Evolutionary conservation across 1,284 basidiomycete species (phyloP).

Genomic region (Sanghuangporus sanghuang): DNA sequence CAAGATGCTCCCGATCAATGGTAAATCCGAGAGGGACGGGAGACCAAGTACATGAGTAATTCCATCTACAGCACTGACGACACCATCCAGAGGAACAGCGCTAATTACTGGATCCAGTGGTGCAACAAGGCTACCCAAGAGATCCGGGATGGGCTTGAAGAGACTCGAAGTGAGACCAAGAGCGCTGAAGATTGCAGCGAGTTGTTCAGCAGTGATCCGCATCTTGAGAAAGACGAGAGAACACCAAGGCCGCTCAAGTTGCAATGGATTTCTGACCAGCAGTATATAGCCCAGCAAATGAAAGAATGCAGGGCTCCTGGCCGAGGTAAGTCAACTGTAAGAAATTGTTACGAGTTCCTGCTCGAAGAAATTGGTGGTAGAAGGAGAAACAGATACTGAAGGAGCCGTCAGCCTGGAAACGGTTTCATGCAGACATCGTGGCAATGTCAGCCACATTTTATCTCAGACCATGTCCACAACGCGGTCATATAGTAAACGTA

Average conservation of each 20-base stretch:
- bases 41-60: slow-evolving; percentile 6
- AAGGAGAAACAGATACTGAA: not conserved
- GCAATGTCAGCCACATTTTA: not conserved
- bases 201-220: slow-evolving; percentile 20
- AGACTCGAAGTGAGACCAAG: slow-evolving; percentile 32
- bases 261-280: not conserved
- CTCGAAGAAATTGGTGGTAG: not conserved
- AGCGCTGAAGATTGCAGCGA: slow-evolving; percentile 29
- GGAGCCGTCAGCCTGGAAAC: not conserved
- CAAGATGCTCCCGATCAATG: slow-evolving; percentile 10
- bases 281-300: not conserved
- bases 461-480: not conserved
- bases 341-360: slow-evolving; percentile 7
- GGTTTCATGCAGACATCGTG: not conserved
- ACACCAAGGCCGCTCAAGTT: not conserved
- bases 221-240: slow-evolving; percentile 19
- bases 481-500: not conserved
- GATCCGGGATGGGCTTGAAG: slow-evolving; percentile 32
- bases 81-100: not conserved
- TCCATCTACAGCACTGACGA: slow-evolving; percentile 15
- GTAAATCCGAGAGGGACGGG: slow-evolving; percentile 9
- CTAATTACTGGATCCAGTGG: not conserved
- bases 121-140: slow-evolving; percentile 12
- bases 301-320: slow-evolving; percentile 8
- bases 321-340: not conserved